Evolutionary conservation across 352 stramenopile genomes (phyloP), one percentile per base, ranked within the genome.

Genomic region (Pythium inflatum): DNA sequence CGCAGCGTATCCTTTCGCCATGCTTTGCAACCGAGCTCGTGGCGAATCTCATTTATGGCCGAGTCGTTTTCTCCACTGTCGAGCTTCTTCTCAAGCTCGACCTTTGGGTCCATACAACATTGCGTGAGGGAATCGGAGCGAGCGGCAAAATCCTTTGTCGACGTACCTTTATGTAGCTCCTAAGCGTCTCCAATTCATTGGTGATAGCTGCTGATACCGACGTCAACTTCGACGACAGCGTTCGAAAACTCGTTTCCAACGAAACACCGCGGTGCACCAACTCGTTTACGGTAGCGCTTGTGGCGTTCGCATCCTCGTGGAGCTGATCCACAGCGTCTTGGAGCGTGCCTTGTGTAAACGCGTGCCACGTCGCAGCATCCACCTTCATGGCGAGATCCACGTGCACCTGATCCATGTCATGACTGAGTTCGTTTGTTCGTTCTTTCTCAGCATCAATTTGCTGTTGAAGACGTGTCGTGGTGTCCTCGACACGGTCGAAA

Each of bases 1-100:
- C 40, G 27, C 0, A 70, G 14, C 0, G 77, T 61, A 33, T 79
- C 77, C 27, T 55, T 67, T 28, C 66, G 54, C 71, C 71, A 77
- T 2, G 66, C 71, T 25, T 77, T 77, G 66, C 66, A 74, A 28
- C 25, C 59, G 2, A 77, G 57, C 45, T 77, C 71, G 12, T 69
- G 60, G 6, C 43, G 66, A 1, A 77, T 71, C n/a, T 74, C 60
- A 12, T 63, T 63, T 1, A 71, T 2, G 9, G 30, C 5, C 16
- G 8, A 7, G 5, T 68, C 54, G 8, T 66, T 40, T 27, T 62
- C 38, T 12, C 20, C 25, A 2, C 40, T 60, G 34, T 54, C 49
- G 2, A 67, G 38, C 33, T 64, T 73, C 5, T 53, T 58, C 6
- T 56, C 34, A 13, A 66, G 18, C n/a, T 66, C 46, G n/a, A 6